These are phyloP conservation scores for Globisporangium rhizosaccharum DNA, from an alignment of 352 stramenopile genomes.

Conservation along the genomic window DNA sequence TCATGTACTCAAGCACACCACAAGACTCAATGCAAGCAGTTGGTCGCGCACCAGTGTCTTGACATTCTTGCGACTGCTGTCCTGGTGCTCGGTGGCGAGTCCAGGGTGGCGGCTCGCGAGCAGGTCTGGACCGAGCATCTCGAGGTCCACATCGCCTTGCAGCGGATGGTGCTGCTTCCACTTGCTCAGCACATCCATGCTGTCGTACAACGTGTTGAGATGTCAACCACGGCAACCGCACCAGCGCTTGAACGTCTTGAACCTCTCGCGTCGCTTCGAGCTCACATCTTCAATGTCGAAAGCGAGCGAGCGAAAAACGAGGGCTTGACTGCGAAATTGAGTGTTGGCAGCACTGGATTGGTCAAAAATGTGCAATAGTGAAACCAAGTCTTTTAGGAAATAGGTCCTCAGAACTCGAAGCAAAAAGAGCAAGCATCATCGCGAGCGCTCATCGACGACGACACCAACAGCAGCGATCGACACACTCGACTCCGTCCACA, in stretches of 20 bases:
- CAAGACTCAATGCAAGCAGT: neutral
- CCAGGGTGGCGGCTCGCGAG: constrained; percentile 11
- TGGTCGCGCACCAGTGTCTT: constrained; percentile 8
- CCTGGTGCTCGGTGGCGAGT: constrained; percentile 3
- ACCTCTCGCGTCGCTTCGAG: too few species aligned
- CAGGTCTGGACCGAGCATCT: constrained; percentile 15
- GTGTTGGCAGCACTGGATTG: too few species aligned
- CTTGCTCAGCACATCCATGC: constrained; percentile 10
- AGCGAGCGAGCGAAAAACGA: too few species aligned
- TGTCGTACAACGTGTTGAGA: neutral
- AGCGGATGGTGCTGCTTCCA: constrained; percentile 11
- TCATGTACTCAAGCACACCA: neutral
- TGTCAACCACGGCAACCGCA: too few species aligned
- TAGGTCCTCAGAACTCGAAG: too few species aligned
- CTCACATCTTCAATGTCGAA: too few species aligned
- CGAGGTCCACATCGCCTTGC: constrained; percentile 11
- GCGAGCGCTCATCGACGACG: neutral
- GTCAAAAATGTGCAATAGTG: too few species aligned
- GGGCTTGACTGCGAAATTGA: too few species aligned
- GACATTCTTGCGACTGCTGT: constrained; percentile 10
- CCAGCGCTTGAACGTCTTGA: neutral
- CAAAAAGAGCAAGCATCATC: too few species aligned
- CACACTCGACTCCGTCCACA: neutral
- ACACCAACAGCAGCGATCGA: neutral
- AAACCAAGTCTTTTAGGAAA: too few species aligned